Base-by-base conservation (phyloP, 1,284 basidiomycete genomes). In the Papiliotrema laurentii region DNA sequence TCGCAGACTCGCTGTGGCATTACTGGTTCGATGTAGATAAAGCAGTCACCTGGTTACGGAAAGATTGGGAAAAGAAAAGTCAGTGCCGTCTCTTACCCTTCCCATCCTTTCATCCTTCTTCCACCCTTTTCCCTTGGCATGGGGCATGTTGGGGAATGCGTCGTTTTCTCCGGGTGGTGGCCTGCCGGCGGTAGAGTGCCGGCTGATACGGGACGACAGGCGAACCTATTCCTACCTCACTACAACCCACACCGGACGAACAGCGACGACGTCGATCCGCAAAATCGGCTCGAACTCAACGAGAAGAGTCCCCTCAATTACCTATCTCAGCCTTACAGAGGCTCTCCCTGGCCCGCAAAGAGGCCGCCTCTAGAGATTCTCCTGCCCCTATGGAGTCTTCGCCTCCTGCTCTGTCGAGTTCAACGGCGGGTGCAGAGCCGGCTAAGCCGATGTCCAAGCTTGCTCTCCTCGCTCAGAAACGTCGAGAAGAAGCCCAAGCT, bases 1-100 rank as follows among this genome's bases (percentile, higher is more conserved):
- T 98, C 69, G 83, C 81, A 63, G 86, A 92, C 58, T 79, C 81
- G 1, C 77, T 97, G 38, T 97, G 91, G 86, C 84, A 97, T 60
- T 83, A 79, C 60, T 89, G 87, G 74, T 97, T 96, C 63, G 85
- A 97, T 63, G 80, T 87, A 18, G 83, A 89, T 35, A 80, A 84
- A 63, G 83, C 87, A 5, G 75, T 93, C 14, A 74, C 81, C 33
- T 87, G 83, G 80, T 77, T 91, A 22, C 60, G 86, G 26, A 73
- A 72, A 53, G 72, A 75, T 35, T 61, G 69, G 58, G 70, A 84
- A 25, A 83, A 86, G 60, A 88, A 86, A 88, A 90, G 91, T 94
- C 77, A 86, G 80, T 74, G 44, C 37, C 35, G 36, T 40, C 18
- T 42, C 26, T 44, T 45, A 31, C 33, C 35, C 16, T 41, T 43